These are phyloP conservation scores for Serendipita vermifera DNA, from an alignment of 768 basidiomycete species.

Conservation along the genomic window DNA sequence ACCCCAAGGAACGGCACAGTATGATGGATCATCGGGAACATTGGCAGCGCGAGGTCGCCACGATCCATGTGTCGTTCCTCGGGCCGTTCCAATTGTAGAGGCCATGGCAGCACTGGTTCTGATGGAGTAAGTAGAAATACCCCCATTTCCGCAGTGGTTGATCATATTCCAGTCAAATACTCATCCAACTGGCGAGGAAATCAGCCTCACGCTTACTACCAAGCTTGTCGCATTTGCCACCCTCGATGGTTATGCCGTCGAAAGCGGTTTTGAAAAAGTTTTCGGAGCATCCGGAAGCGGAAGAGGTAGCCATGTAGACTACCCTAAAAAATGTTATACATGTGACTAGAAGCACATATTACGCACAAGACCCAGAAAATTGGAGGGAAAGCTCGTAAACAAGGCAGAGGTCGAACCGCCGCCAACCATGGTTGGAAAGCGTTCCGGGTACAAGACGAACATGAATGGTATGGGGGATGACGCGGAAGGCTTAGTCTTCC, in stretches of 20 bases:
- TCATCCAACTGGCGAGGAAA: constrained; percentile 77
- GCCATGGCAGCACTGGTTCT: constrained; percentile 93
- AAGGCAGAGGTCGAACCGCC: constrained; percentile 34
- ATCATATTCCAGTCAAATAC: constrained; percentile 37
- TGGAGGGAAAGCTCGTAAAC: neutral
- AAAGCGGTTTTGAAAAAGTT: constrained; percentile 67
- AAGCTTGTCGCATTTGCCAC: constrained; percentile 64
- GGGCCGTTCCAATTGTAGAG: constrained; percentile 95
- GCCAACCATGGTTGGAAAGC: no score
- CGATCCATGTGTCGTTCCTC: constrained; percentile 94
- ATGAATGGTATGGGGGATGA: no score
- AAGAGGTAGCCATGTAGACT: neutral
- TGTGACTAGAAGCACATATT: neutral
- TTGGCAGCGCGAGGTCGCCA: constrained; percentile 89
- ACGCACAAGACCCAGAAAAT: constrained; percentile 14
- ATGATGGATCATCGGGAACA: constrained; percentile 78
- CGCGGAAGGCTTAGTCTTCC: neutral
- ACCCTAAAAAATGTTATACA: neutral
- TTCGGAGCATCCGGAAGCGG: constrained; percentile 12
- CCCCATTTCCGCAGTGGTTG: neutral
- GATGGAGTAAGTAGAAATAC: constrained; percentile 60
- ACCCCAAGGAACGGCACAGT: constrained; percentile 78
- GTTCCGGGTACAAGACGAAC: no score
- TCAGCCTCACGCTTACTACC: constrained; percentile 68
- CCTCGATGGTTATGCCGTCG: constrained; percentile 77